Percentiles rank a stretch among this genome's conserved stretches.
Conservation (phyloP, 352 stramenopile genomes). For the Globisporangium mamillatum region DNA sequence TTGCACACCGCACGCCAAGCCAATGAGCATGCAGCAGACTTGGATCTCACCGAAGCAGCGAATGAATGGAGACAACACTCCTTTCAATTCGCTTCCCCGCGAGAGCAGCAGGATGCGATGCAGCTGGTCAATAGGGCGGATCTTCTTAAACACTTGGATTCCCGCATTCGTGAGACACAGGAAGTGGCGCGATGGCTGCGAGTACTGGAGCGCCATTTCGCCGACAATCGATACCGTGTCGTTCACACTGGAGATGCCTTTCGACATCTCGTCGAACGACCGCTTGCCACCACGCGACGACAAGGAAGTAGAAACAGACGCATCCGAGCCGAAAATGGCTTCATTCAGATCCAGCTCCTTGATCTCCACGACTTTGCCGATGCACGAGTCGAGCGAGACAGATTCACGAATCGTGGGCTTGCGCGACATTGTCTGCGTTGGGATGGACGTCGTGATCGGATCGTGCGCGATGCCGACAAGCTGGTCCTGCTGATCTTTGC, state of each 20-base stretch:
- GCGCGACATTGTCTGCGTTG: constrained; percentile 42
- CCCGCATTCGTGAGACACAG: constrained; percentile 81
- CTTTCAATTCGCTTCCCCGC: constrained; percentile 67
- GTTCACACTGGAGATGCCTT: constrained; percentile 22
- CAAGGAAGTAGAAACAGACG: constrained; percentile 11
- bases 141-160: constrained; percentile 90
- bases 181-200: constrained; percentile 76
- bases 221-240: constrained; percentile 43
- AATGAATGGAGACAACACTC: constrained; percentile 66
- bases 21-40: constrained; percentile 88
- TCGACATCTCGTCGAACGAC: constrained; percentile 79
- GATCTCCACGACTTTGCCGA: constrained; percentile 84
- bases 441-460: constrained; percentile 65
- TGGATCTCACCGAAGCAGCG: constrained; percentile 83
- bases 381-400: constrained; percentile 69
- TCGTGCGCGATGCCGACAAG: constrained; percentile 76
- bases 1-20: constrained; percentile 78
- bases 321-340: constrained; percentile 7
- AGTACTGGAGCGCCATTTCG: constrained; percentile 87
- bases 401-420: constrained; percentile 77
- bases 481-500: constrained; percentile 75
- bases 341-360: constrained; percentile 52
- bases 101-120: constrained; percentile 69
- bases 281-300: constrained; percentile 41
- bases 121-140: constrained; percentile 86